Conservation (phyloP, 441 rosid genomes). For the Geranium incanum region DNA sequence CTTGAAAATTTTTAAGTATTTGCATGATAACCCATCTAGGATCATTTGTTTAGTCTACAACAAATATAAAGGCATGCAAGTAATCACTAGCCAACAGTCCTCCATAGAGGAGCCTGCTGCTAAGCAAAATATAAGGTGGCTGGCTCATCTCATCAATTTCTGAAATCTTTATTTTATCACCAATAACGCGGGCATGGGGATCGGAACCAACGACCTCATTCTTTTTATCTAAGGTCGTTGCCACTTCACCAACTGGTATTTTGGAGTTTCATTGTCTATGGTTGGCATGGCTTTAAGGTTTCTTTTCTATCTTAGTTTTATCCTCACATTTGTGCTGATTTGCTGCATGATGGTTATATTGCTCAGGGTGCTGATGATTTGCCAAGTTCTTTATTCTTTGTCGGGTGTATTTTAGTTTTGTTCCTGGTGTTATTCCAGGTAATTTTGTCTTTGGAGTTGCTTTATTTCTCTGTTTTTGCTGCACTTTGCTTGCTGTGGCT, state of each 20-base stretch:
- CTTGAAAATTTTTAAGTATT: not conserved
- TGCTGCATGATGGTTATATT: not conserved
- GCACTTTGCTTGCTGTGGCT: not conserved
- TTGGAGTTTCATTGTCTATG: not conserved
- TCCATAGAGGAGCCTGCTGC: not conserved
- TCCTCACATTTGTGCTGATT: not conserved
- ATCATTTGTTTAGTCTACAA: conserved; percentile 5
- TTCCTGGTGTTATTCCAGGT: not conserved
- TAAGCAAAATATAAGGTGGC: not conserved
- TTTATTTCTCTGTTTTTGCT: not conserved
- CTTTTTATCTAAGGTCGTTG: no score
- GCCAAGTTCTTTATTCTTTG: not conserved
- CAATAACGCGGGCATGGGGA: no score
- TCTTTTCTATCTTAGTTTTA: not conserved
- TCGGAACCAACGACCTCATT: no score
- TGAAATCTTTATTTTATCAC: not conserved
- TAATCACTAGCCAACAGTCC: not conserved
- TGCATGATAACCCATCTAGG: not conserved
- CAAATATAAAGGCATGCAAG: not conserved
- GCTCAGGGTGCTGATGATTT: not conserved
- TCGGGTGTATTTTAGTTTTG: not conserved
- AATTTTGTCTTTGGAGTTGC: not conserved
- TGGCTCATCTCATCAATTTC: not conserved
- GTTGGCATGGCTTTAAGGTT: not conserved
- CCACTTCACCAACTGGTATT: not conserved